Evolutionary conservation across 2,329 filamentous ascomycete species (phyloP).

Genomic region (Penicillium sp.): DNA sequence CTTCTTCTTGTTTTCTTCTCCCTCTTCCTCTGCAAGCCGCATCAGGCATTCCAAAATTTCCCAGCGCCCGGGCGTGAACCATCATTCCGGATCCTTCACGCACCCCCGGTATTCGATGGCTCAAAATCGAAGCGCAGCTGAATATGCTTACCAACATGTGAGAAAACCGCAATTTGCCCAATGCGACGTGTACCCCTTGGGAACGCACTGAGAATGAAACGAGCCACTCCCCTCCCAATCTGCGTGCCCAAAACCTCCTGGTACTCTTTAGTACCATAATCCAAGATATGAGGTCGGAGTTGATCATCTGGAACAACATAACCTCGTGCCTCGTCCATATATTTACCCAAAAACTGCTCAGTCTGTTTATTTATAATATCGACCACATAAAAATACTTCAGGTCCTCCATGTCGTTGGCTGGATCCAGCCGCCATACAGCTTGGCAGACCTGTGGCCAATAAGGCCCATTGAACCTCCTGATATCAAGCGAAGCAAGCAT

Average conservation of each 20-base stretch:
- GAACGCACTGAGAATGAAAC: slow-evolving; percentile 1
- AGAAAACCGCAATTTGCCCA: background rate
- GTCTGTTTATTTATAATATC: too few relatives aligned
- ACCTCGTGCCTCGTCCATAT: too few relatives aligned
- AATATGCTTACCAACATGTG: background rate
- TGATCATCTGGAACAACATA: background rate
- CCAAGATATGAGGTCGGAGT: background rate
- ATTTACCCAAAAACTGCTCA: too few relatives aligned
- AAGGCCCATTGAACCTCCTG: background rate
- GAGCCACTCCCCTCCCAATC: slow-evolving; percentile 1
- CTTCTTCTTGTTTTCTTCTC: background rate
- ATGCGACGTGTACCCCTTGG: background rate
- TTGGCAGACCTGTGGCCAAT: background rate
- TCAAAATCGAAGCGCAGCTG: background rate
- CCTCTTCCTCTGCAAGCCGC: background rate
- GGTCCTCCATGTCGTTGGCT: too few relatives aligned
- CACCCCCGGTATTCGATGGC: background rate
- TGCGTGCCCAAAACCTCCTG: slow-evolving; percentile 1
- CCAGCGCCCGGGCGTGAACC: too few relatives aligned
- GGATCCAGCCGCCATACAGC: too few relatives aligned
- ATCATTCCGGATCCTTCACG: too few relatives aligned
- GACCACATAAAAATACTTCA: too few relatives aligned
- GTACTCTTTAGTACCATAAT: background rate
- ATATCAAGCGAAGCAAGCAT: background rate
- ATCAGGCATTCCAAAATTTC: too few relatives aligned